phyloP scores from a whole-genome alignment of 78 protist genomes.

The Dictyostelium discoideum region DNA sequence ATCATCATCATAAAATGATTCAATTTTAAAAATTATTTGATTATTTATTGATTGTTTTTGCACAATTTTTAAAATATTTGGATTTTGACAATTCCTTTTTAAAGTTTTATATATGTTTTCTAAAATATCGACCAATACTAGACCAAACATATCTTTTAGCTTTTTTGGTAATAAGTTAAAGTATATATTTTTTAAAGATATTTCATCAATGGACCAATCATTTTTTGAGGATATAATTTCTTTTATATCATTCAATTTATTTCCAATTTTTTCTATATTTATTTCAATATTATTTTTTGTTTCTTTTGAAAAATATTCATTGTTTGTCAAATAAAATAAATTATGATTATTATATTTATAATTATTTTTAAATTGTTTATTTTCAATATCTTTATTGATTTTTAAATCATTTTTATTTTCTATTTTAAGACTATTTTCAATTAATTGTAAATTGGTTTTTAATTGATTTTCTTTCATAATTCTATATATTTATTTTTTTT shows the following conservation, averaged over 20 bases:
- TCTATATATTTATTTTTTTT: no score
- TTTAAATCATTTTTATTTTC: not conserved
- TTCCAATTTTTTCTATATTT: not conserved
- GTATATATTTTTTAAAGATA: not conserved
- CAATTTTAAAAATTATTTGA: not conserved
- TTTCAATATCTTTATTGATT: no score
- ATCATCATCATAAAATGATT: not conserved
- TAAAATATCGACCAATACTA: not conserved
- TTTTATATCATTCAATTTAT: not conserved
- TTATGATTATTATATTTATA: no score
- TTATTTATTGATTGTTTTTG: not conserved
- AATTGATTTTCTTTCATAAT: not conserved
- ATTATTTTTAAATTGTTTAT: no score
- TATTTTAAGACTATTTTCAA: not conserved
- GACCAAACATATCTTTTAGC: not conserved
- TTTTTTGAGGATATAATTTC: not conserved
- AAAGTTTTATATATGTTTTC: not conserved
- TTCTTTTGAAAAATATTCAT: not conserved
- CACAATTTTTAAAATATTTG: not conserved
- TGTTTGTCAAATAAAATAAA: no score
- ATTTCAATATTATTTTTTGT: not conserved
- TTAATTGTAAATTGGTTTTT: no score
- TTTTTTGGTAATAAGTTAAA: not conserved
- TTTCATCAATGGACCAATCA: not conserved
- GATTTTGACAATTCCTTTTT: not conserved